Percentiles rank a stretch among this genome's conserved stretches.
Conservation (phyloP, 2,329 filamentous ascomycete species). For the Colletotrichum musae region DNA sequence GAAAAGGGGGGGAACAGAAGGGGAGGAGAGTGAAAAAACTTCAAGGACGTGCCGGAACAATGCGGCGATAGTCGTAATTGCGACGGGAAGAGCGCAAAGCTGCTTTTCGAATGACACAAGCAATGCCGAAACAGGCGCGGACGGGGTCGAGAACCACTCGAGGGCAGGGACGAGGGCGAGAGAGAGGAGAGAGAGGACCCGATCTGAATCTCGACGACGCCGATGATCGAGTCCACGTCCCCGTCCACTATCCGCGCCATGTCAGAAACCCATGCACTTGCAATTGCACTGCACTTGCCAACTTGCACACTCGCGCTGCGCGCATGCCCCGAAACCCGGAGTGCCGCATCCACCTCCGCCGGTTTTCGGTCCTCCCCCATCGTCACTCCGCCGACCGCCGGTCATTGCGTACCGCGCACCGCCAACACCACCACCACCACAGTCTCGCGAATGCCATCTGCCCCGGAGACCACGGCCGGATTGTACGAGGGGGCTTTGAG, state of each 20-base stretch:
- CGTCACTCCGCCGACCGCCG: conserved; percentile 39
- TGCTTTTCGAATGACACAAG: background rate
- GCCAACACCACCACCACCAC: too few relatives aligned
- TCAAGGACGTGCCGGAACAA: conserved; percentile 11
- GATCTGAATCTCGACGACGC: conserved; percentile 16
- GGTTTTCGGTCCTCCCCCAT: conserved; percentile 41
- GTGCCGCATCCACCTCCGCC: conserved; percentile 36
- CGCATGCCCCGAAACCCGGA: conserved; percentile 41
- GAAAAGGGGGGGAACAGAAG: background rate
- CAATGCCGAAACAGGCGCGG: conserved; percentile 29
- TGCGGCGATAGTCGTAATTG: conserved; percentile 36
- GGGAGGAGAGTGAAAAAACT: background rate
- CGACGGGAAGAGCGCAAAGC: conserved; percentile 25
- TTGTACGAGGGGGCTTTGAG: background rate
- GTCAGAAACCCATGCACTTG: conserved; percentile 26
- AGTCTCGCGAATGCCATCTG: too few relatives aligned
- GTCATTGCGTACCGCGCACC: conserved; percentile 30
- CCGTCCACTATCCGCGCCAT: conserved; percentile 20
- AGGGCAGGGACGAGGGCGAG: conserved; percentile 14
- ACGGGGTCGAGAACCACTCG: conserved; percentile 22
- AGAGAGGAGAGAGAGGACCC: background rate
- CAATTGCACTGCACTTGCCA: background rate
- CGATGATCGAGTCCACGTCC: conserved; percentile 19
- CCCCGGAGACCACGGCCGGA: background rate
- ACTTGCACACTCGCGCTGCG: too few relatives aligned